Evolutionary conservation across 371 early-diverging fungal genomes (phyloP), one percentile per base, ranked within the genome.

Genomic region (Rhizomucor pusillus): DNA sequence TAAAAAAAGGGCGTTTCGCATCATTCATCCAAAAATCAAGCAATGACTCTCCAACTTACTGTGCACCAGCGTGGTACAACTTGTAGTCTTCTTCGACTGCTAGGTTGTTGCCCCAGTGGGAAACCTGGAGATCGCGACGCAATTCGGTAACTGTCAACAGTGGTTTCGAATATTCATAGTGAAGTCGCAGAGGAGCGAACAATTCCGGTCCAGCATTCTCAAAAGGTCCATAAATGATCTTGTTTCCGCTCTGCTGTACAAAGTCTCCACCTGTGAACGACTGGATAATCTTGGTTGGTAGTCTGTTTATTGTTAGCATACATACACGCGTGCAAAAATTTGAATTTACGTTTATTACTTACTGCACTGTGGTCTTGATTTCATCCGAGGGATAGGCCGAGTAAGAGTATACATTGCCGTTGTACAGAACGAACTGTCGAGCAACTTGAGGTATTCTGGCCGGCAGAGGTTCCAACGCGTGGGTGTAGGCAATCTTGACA

Each of bases 1-100:
- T 93, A 22, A 2, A 49, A 29, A 24, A 48, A 37, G 12, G 3
- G 5, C 12, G 34, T 6, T 54, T 20, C 36, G 40, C 20, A 43
- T 14, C 23, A 55, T 18, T 11, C 44, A 12, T 44, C 29, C 13
- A n/a, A 6, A 16, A 19, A 13, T 34, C 6, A 49, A 16, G 10
- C 49, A 19, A 23, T 20, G 16, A 51, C 13, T 23, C 5, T 18
- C 9, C 0, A n/a, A 56, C 81, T 65, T 82, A 89, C 88, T 69
- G 57, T 16, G 99, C 92, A 34, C 93, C 96, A 24, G 80, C 79
- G 68, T 94, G 88, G 45, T 81, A 83, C 45, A 98, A 55, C 41
- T 82, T 82, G 59, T 84, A 90, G 67, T 89, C 82, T 59, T 98
- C 99, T 53, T 90, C 88, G 11, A 96, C 85, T 14, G 84, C 86